Conservation (phyloP, 371 early-diverging fungal species). For the Gilbertella persicaria region DNA sequence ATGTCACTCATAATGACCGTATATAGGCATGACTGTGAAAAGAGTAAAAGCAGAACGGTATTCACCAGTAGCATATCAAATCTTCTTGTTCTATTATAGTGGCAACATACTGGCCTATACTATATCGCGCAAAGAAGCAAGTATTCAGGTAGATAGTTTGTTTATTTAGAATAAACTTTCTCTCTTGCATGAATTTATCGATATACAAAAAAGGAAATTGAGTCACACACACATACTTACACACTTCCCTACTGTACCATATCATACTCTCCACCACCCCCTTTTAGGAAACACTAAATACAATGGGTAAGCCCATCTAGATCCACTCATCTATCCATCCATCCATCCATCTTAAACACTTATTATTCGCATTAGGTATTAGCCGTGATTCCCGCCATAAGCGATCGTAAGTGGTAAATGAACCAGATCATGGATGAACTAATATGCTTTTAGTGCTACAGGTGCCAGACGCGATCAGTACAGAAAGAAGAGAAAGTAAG, state of each 20-base stretch:
- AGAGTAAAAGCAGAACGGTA: constrained; percentile 23
- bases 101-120: constrained; percentile 36
- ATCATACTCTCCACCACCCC: neutral
- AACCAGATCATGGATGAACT: neutral
- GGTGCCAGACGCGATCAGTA: constrained; percentile 97
- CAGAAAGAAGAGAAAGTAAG: constrained; percentile 91
- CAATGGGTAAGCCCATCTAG: neutral
- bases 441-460: constrained; percentile 63
- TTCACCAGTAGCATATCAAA: constrained; percentile 22
- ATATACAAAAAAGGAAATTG: too few relatives aligned
- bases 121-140: constrained; percentile 27
- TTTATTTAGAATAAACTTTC: constrained; percentile 8
- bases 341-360: neutral
- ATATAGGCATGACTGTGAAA: constrained; percentile 34
- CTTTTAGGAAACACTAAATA: neutral
- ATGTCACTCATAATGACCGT: neutral
- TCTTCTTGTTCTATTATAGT: constrained; percentile 43
- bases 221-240: too few relatives aligned
- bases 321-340: too few relatives aligned
- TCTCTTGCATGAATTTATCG: too few relatives aligned
- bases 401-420: constrained; percentile 47
- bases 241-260: too few relatives aligned
- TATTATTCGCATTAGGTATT: constrained; percentile 88
- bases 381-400: constrained; percentile 97
- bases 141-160: constrained; percentile 2